Percentiles rank a stretch among this genome's conserved stretches.
These are phyloP conservation scores for Sophora flavescens DNA, from an alignment of 306 rosid species.

Conservation along the genomic window DNA sequence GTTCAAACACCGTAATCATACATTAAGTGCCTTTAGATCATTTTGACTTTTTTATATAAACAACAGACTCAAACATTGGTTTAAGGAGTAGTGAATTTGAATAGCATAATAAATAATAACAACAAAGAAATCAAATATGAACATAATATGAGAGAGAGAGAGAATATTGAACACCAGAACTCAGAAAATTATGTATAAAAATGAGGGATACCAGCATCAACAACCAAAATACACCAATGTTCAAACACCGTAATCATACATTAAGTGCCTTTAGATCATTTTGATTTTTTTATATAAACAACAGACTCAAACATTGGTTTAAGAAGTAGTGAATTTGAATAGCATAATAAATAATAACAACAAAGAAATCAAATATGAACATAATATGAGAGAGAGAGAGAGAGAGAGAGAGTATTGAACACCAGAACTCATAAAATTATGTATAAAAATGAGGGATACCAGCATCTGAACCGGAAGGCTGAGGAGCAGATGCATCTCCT, in stretches of 20 bases:
- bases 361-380: constrained; percentile 1
- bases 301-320: neutral
- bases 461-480: constrained; percentile 58
- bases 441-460: constrained; percentile 45
- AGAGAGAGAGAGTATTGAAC: constrained; percentile 31
- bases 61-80: neutral
- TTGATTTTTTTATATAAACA: neutral
- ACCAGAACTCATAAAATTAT: neutral
- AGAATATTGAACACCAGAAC: neutral
- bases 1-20: constrained; percentile 9
- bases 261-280: neutral
- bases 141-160: neutral
- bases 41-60: constrained; percentile 7
- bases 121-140: constrained; percentile 11
- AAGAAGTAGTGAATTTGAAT: constrained; percentile 7
- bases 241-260: constrained; percentile 15
- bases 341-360: neutral
- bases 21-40: neutral
- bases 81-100: neutral
- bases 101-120: constrained; percentile 5
- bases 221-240: constrained; percentile 21
- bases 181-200: neutral
- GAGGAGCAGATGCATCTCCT: constrained; percentile 69
- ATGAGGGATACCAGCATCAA: constrained; percentile 48
- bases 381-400: neutral